phyloP scores from a whole-genome alignment of 2,329 filamentous ascomycete genomes.

The Penicillium vulpinum region DNA sequence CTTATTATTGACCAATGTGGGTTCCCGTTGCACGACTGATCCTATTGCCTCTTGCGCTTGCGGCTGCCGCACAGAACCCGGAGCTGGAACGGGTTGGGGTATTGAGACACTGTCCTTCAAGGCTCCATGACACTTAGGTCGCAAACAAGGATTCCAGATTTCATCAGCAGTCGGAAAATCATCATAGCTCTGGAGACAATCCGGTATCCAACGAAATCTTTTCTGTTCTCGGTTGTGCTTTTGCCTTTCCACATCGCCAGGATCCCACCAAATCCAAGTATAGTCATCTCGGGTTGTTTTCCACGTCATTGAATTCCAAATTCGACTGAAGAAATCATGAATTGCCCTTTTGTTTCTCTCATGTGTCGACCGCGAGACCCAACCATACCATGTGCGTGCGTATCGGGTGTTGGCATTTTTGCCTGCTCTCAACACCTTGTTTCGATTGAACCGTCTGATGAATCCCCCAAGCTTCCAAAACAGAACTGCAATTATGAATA shows the following conservation, averaged over 20 bases:
- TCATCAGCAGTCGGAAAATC: slow-evolving; percentile 24
- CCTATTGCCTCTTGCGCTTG: not conserved
- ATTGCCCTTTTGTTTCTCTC: slow-evolving; percentile 30
- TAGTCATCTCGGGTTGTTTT: slow-evolving; percentile 38
- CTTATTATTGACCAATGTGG: not conserved
- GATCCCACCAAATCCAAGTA: slow-evolving; percentile 46
- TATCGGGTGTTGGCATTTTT: slow-evolving; percentile 36
- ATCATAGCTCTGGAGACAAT: slow-evolving; percentile 30
- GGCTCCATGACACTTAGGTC: slow-evolving; percentile 3
- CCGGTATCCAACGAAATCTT: slow-evolving; percentile 26
- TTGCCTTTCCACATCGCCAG: slow-evolving; percentile 27
- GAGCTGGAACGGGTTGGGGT: not conserved
- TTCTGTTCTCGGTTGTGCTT: slow-evolving; percentile 20
- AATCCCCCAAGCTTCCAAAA: slow-evolving; percentile 43
- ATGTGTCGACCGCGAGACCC: slow-evolving; percentile 37
- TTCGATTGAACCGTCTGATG: slow-evolving; percentile 37
- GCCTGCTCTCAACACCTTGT: slow-evolving; percentile 34
- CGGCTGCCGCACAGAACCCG: not conserved
- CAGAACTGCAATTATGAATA: slow-evolving; percentile 40
- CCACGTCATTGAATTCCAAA: slow-evolving; percentile 36
- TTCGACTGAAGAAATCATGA: slow-evolving; percentile 17
- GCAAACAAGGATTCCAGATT: slow-evolving; percentile 28
- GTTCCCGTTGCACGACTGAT: not conserved
- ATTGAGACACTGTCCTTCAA: not conserved
- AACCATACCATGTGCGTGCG: slow-evolving; percentile 46